A percentile compares a stretch with the other conserved stretches of the same genome.
Conservation (phyloP, 1,284 basidiomycete genomes). For the Earliella scabrosa region DNA sequence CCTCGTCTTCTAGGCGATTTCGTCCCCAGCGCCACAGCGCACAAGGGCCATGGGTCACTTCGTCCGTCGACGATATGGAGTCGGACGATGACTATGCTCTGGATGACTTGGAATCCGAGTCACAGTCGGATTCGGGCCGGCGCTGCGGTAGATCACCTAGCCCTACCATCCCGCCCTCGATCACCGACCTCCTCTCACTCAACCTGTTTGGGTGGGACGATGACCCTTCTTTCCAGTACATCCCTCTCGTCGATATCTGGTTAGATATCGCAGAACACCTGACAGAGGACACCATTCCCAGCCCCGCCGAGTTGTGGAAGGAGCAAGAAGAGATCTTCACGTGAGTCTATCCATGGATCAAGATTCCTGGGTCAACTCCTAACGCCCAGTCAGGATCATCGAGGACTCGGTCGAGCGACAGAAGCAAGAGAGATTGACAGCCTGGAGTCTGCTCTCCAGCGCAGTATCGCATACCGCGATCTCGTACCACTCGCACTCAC, state of each 20-base stretch:
- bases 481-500: no score
- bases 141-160: background rate
- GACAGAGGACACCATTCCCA: constrained; percentile 3
- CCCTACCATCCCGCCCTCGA: background rate
- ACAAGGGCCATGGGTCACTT: no score
- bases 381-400: no score
- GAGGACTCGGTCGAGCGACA: no score
- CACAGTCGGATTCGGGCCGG: background rate
- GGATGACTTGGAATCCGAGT: background rate
- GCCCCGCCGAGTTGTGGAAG: constrained; percentile 4
- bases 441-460: no score
- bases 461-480: no score
- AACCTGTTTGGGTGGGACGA: background rate
- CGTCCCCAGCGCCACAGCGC: background rate
- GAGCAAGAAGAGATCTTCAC: constrained; percentile 1
- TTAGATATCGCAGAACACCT: constrained; percentile 11
- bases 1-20: background rate
- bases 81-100: background rate
- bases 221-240: background rate
- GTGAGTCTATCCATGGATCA: background rate
- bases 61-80: no score
- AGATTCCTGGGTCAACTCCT: no score
- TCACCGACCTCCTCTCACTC: background rate
- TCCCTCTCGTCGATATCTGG: constrained; percentile 19
- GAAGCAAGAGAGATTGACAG: no score